Evolutionary conservation across 2,329 filamentous ascomycete species (phyloP), one percentile per base, ranked within the genome.

Genomic region (Colletotrichum karsti): DNA sequence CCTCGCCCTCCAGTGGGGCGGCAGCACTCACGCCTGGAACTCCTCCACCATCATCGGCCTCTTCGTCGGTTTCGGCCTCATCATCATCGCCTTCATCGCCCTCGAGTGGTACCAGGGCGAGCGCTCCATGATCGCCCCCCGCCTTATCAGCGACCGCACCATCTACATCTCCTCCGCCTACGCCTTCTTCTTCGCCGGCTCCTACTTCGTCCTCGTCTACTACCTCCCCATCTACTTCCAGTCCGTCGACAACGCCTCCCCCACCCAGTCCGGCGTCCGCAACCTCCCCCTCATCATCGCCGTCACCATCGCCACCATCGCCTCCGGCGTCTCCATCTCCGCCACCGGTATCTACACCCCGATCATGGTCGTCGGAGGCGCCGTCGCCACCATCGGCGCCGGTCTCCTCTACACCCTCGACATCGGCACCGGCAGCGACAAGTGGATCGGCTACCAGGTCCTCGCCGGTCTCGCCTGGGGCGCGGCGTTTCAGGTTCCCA

Each of bases 401-500:
- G 83, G 83, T 10, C 74, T 84, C 3, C 69, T 85, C 24, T 84
- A 83, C 67, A 78, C 77, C 6, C 76, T 85, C 4, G 75, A 80
- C 7, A 71, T 80, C 8, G 69, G 78, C 55, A 81, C 82, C 4
- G 70, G 77, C 4, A 77, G 78, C 1, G 82, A 76, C 12, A 77
- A 79, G 42, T 87, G 85, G 85, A 84, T 88, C 44, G 85, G 85
- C 6, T 88, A 85, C 72, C 85, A 88, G 75, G 78, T 87, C 13
- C 64, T 88, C 3, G 79, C 78, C 28, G 86, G 86, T n/a, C 74
- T 81, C 6, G 85, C 83, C 3, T 81, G 79, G 66, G 86, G 85
- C 12, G 67, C 74, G 7, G 80, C 77, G 3, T 80, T 84, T 62
- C 84, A 88, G 72, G 79, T 87, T 7, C 85, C 85, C 41, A 84